Evolutionary conservation across 2,329 filamentous ascomycete genomes (phyloP).

Genomic region (Sporothrix dimorphospora): DNA sequence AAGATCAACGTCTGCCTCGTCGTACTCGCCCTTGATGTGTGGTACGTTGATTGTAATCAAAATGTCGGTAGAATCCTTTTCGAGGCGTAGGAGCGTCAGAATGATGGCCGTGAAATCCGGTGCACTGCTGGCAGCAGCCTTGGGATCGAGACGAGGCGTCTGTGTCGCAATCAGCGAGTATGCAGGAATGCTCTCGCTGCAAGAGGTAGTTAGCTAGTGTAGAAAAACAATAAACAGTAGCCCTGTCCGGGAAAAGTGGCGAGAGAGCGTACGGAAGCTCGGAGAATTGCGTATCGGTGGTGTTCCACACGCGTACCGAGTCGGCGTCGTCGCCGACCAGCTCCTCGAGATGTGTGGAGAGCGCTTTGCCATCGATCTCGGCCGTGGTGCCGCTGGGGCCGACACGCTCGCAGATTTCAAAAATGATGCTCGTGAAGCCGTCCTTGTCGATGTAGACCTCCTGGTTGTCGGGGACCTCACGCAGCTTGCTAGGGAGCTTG

Average conservation of each 20-base stretch:
- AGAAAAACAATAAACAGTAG: not conserved
- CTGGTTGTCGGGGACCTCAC: conserved; percentile 83
- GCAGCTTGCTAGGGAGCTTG: conserved; percentile 60
- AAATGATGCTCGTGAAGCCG: conserved; percentile 83
- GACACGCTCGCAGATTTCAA: conserved; percentile 88
- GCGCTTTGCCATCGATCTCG: conserved; percentile 69
- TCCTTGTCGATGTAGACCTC: conserved; percentile 86
- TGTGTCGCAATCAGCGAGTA: conserved; percentile 73
- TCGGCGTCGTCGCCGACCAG: conserved; percentile 67
- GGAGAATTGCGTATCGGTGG: conserved; percentile 62
- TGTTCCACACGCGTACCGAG: conserved; percentile 67
- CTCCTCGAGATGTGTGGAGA: conserved; percentile 70
- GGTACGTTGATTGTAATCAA: conserved; percentile 88
- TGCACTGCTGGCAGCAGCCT: conserved; percentile 44
- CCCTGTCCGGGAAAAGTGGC: not conserved
- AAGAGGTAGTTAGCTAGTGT: conserved; percentile 32
- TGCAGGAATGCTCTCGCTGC: conserved; percentile 58
- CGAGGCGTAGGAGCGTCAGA: conserved; percentile 75
- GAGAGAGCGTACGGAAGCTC: conserved; percentile 39
- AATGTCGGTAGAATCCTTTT: conserved; percentile 75
- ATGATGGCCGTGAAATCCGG: conserved; percentile 74
- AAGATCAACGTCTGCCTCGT: conserved; percentile 71
- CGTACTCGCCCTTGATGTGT: conserved; percentile 74
- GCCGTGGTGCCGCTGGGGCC: conserved; percentile 56
- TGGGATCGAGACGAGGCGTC: conserved; percentile 46